Evolutionary conservation across 2,329 filamentous ascomycete genomes (phyloP).

Genomic region (Fusarium brachygibbosum): DNA sequence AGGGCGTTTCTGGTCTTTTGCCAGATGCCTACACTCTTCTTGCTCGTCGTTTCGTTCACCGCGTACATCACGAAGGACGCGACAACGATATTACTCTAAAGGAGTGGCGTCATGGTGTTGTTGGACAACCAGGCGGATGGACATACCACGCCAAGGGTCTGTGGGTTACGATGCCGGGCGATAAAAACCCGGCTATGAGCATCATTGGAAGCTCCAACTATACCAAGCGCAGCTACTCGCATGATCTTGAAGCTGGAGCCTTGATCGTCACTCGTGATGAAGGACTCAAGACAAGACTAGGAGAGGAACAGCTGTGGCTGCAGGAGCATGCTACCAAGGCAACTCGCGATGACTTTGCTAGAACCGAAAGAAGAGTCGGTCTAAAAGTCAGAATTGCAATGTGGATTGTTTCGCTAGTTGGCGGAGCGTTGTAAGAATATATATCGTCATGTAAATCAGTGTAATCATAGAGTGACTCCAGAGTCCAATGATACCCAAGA

Average conservation of each 20-base stretch:
- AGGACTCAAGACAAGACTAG: slow-evolving; percentile 77
- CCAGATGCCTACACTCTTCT: slow-evolving; percentile 94
- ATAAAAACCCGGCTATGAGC: slow-evolving; percentile 78
- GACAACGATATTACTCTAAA: slow-evolving; percentile 76
- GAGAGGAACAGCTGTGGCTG: slow-evolving; percentile 83
- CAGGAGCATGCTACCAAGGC: slow-evolving; percentile 79
- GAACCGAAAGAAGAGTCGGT: slow-evolving; percentile 84
- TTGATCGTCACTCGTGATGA: slow-evolving; percentile 85
- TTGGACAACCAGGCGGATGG: slow-evolving; percentile 87
- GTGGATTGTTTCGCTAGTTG: slow-evolving; percentile 90
- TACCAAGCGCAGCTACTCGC: slow-evolving; percentile 90
- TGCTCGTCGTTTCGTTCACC: slow-evolving; percentile 82
- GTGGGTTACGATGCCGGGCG: slow-evolving; percentile 82
- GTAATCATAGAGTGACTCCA: slow-evolving; percentile 11
- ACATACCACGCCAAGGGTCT: slow-evolving; percentile 98
- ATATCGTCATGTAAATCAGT: slow-evolving; percentile 34
- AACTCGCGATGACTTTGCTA: slow-evolving; percentile 82
- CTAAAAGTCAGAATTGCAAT: slow-evolving; percentile 89
- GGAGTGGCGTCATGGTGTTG: slow-evolving; percentile 88
- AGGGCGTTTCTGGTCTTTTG: slow-evolving; percentile 88
- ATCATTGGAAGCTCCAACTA: slow-evolving; percentile 95
- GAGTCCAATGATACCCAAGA: slow-evolving; percentile 33
- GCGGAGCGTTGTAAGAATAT: slow-evolving; percentile 79
- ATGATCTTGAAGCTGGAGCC: slow-evolving; percentile 91
- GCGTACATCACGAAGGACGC: slow-evolving; percentile 61